These are phyloP conservation scores for Carex sylvatica DNA, from an alignment of 202 grass and related monocot genomes.

Conservation along the genomic window DNA sequence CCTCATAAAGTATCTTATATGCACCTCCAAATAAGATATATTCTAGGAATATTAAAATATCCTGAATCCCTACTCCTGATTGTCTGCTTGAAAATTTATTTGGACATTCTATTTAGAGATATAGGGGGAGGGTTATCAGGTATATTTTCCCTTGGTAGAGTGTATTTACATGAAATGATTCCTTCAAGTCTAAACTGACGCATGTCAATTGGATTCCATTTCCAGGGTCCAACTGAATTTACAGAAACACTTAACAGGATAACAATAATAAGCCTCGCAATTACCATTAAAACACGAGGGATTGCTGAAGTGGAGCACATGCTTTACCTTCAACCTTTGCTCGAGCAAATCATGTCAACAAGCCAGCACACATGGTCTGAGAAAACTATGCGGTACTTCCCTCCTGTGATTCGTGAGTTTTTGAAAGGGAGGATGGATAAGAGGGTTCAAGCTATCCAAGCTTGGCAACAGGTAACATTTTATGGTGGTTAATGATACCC, in stretches of 20 bases:
- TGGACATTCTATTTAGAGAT: background rate
- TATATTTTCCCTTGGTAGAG: background rate
- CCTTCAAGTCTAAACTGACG: background rate
- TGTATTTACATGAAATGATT: background rate
- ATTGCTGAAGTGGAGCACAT: slow-evolving; percentile 96
- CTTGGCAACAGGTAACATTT: slow-evolving; percentile 75
- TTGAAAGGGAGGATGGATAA: slow-evolving; percentile 77
- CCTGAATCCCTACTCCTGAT: background rate
- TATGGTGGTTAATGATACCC: background rate
- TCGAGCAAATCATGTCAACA: slow-evolving; percentile 98
- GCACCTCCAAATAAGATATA: background rate
- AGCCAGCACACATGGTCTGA: slow-evolving; percentile 97
- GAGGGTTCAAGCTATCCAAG: slow-evolving; percentile 83
- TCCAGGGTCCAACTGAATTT: slow-evolving; percentile 94
- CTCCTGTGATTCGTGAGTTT: slow-evolving; percentile 75
- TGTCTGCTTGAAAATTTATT: background rate
- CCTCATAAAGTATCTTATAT: background rate
- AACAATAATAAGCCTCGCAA: slow-evolving; percentile 99
- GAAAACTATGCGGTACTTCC: slow-evolving; percentile 84
- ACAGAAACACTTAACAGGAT: slow-evolving; percentile 98
- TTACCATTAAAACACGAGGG: slow-evolving; percentile 96
- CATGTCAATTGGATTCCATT: background rate
- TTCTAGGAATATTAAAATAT: background rate
- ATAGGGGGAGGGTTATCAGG: background rate
- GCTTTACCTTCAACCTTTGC: slow-evolving; percentile 87